A percentile compares a stretch with the other conserved stretches of the same genome.
Conservation (phyloP, 1,139 yeast genomes). For the Blastobotrys illinoisensis region DNA sequence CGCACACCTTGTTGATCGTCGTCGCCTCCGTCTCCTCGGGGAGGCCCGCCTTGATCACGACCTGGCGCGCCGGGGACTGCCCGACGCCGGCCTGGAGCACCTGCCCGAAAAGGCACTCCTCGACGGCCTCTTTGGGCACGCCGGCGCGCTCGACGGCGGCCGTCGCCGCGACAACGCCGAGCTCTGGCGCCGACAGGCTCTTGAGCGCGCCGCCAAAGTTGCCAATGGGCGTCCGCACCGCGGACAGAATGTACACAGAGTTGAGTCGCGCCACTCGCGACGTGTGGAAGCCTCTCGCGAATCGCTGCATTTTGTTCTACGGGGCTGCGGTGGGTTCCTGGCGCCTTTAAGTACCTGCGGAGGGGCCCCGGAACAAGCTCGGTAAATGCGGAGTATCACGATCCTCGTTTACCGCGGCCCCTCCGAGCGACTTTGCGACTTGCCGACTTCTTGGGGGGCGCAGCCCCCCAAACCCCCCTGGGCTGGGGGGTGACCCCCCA, state of each 20-base stretch:
- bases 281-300: conserved; percentile 6
- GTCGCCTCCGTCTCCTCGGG: conserved; percentile 50
- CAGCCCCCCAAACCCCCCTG: background rate
- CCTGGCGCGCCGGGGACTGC: conserved; percentile 63
- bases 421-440: background rate
- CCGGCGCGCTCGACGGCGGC: conserved; percentile 52
- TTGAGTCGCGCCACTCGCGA: conserved; percentile 4
- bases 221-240: conserved; percentile 57
- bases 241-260: conserved; percentile 47
- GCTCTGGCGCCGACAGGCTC: conserved; percentile 46
- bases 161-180: conserved; percentile 53
- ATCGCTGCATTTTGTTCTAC: conserved; percentile 5
- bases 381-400: background rate
- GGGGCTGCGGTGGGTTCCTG: background rate
- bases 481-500: too few relatives aligned
- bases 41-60: conserved; percentile 53
- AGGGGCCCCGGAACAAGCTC: conserved; percentile 2
- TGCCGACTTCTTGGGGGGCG: background rate
- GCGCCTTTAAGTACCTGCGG: conserved; percentile 5
- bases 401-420: background rate
- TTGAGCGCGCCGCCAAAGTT: conserved; percentile 52
- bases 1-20: conserved; percentile 58
- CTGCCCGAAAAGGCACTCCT: conserved; percentile 52
- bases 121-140: conserved; percentile 45
- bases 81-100: conserved; percentile 56